Evolutionary conservation across 768 basidiomycete species (phyloP), one percentile per base, ranked within the genome.

Genomic region (Suillus paluster): DNA sequence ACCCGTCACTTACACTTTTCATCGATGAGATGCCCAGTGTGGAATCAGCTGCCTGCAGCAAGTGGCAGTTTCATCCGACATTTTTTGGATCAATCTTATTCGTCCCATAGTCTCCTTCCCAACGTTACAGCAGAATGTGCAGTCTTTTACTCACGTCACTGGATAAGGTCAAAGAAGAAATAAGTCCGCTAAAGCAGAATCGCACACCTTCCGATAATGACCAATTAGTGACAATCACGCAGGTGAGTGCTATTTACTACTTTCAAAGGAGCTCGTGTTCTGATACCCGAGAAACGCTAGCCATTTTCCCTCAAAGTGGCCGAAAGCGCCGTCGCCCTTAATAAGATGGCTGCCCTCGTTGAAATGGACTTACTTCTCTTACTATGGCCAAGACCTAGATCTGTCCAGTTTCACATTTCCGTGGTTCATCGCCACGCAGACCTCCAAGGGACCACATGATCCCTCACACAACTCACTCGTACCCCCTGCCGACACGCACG

Each of bases 21-120:
- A 83, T 92, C 5, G 89, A 93, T 27, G 95, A 96, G 14, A 75
- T 93, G 67, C 89, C 92, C 1, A 88, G 86, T 70, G 67, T 97
- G 3, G 93, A 95, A 71, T 85, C 92, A 4, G 95, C 93, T 11
- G 90, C 93, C 23, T 83, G 93, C 67, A 80, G 95, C 94, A 68
- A 66, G 66, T 34, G 57, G 44, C 19, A 10, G 33, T 10, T 62
- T 12, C 11, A 54, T 39, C 5, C 10, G 4, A 39, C 17, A 39
- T 58, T 23, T 34, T n/a, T 7, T 12, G 48, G 9, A 42, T 19
- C 38, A 49, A 30, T 42, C 41, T 58, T 45, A 48, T 23, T 36
- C 1, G 15, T 11, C 17, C 21, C 5, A 5, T 62, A 95, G 94
- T 94, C 1, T 94, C 94, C n/a, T 81, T 90, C 4, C 86, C 89